Base-by-base conservation (phyloP, 495 filamentous ascomycete genomes). In the Penicillium robsamsonii region DNA sequence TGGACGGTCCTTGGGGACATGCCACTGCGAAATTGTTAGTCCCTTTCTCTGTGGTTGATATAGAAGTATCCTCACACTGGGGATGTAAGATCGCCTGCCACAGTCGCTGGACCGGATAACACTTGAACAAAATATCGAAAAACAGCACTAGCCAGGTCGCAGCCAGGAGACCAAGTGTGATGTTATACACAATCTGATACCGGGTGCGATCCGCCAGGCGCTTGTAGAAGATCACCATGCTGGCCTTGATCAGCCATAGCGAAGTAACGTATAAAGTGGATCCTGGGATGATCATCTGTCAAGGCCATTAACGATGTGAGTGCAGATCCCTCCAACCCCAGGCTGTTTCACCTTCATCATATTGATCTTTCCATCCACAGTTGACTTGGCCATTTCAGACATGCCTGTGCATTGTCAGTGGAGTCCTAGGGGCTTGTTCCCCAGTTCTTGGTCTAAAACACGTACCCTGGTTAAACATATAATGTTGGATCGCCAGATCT, bases 211-310 rank as follows among this genome's bases (percentile, higher is more conserved):
- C 63, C 27, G 63, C 63, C 0, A 66, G 55, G 3, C 63, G 63
- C 48, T 66, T 66, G 48, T 66, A 66, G 55, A 66, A 62, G 50
- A 62, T 35, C 25, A 66, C 63, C 63, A 66, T 56, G 46, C 57
- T 51, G 15, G 57, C 45, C 44, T 66, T 66, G 60, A 66, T 66
- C 46, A 66, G 33, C 63, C 63, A 66, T 1, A 66, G 45, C 41
- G 63, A 57, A 22, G 60, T 66, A 20, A 66, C 57, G 49, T 66
- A 66, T 4, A 66, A 50, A 10, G 60, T 66, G 46, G 63, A 66
- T 3, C 63, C 63, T 27, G 63, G 63, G 41, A 66, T 62, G 55
- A 66, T 63, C 63, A 66, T 62, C 63, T 66, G 50, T 37, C 27
- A 18, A 30, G 5, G 17, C 4, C 7, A 31, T 47, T 20, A 47